These are phyloP conservation scores for Podila verticillata DNA, from an alignment of 192 early-diverging fungal genomes.

Conservation along the genomic window DNA sequence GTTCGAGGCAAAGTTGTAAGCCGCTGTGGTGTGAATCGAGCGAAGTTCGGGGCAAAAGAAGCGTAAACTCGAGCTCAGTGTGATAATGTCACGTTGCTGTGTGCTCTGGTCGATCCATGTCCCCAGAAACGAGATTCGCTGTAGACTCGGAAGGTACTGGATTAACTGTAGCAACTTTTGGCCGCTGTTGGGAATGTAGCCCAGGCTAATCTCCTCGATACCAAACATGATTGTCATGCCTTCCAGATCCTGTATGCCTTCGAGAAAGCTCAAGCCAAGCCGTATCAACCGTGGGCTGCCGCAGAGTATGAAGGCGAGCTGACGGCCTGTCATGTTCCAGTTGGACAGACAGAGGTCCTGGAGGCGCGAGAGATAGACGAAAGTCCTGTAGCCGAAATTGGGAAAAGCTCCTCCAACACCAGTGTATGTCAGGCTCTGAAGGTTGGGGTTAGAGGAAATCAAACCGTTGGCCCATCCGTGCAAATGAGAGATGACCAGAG, in stretches of 20 bases:
- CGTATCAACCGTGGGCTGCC: conserved; percentile 19
- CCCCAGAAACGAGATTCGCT: conserved; percentile 26
- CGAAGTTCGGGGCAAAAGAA: conserved; percentile 16
- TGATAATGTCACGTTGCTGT: conserved; percentile 9
- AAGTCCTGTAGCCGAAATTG: not conserved
- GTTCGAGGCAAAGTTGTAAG: conserved; percentile 19
- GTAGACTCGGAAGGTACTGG: conserved; percentile 18
- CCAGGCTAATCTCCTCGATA: conserved; percentile 37
- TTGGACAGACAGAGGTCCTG: conserved; percentile 32
- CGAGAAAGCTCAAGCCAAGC: conserved; percentile 23
- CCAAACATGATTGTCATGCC: conserved; percentile 11
- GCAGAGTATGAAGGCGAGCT: conserved; percentile 10
- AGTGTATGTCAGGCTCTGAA: conserved; percentile 25
- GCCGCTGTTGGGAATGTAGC: conserved; percentile 17
- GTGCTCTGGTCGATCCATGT: conserved; percentile 20
- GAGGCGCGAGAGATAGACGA: conserved; percentile 6
- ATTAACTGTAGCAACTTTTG: conserved; percentile 17
- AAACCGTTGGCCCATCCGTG: conserved; percentile 23
- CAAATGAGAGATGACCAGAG: conserved; percentile 15
- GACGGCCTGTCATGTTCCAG: conserved; percentile 15
- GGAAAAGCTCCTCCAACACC: not conserved
- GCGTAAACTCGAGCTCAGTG: conserved; percentile 8
- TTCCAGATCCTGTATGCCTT: conserved; percentile 20
- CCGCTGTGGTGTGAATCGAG: conserved; percentile 22
- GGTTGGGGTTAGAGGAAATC: conserved; percentile 10